Percentiles rank a stretch among this genome's conserved stretches.
These are phyloP conservation scores for Aegilops umbellulata DNA, from an alignment of 176 grass and related monocot species.

Conservation along the genomic window DNA sequence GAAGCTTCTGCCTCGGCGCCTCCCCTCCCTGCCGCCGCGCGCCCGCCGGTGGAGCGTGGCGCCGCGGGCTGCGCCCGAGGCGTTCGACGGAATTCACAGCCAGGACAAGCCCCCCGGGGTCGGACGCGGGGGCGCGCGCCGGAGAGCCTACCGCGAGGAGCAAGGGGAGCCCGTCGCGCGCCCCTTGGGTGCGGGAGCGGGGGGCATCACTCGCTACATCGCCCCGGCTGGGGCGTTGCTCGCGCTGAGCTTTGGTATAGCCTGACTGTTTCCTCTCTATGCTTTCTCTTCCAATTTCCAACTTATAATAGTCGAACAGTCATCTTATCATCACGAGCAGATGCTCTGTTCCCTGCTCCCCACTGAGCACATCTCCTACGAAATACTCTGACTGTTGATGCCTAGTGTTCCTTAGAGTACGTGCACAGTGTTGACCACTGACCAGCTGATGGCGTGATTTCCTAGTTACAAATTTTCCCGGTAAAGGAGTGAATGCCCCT, in stretches of 20 bases:
- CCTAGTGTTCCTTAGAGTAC: neutral
- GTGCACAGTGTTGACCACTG: neutral
- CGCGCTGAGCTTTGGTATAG: constrained; percentile 68
- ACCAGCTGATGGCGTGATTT: neutral
- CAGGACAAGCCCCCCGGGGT: constrained; percentile 28
- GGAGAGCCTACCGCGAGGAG: constrained; percentile 52
- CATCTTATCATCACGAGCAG: neutral
- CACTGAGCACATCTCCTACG: neutral
- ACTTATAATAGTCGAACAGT: neutral
- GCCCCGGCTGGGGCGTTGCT: constrained; percentile 55
- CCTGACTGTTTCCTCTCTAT: neutral
- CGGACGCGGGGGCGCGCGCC: constrained; percentile 26
- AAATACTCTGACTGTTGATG: neutral
- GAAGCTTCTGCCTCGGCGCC: constrained; percentile 2
- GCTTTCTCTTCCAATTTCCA: neutral
- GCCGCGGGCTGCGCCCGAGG: constrained; percentile 34
- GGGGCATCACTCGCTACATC: constrained; percentile 41
- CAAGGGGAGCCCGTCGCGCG: constrained; percentile 43
- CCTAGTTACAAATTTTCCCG: neutral
- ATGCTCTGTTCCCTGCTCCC: neutral
- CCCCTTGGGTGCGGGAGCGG: constrained; percentile 14
- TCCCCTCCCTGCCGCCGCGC: neutral
- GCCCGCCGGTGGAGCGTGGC: constrained; percentile 4
- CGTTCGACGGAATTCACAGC: constrained; percentile 40
- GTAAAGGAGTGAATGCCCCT: neutral